Base-by-base conservation (phyloP, 768 basidiomycete species). In the Filobasidium wieringae region DNA sequence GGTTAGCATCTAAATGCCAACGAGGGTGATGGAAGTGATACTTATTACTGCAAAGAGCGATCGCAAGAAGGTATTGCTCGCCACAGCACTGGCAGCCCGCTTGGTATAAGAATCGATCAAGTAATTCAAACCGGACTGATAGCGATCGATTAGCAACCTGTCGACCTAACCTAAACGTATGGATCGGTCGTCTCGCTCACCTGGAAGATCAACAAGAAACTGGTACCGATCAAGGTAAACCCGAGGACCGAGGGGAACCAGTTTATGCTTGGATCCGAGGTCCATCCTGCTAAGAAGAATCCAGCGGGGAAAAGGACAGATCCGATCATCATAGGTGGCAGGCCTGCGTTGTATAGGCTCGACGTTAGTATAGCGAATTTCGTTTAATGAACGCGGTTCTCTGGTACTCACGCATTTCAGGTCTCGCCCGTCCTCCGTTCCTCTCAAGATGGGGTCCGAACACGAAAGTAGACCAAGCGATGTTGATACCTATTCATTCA, bases 241-340 rank as follows among this genome's bases (percentile, higher is more conserved):
- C 69, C 72, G n/a, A 69, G 19, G n/a, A 72, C 51, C 30, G 57
- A 55, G 22, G 68, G 67, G 58, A 67, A 64, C 68, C 68, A 65
- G 51, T 61, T 39, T 14, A 72, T 68, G 27, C 33, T 36, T 6
- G 64, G 66, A 1, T 62, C 34, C 1, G 59, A 52, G 8, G 67
- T 68, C 71, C 71, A 74, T 7, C 71, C 71, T 14, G 71, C 61
- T 26, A 72, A 36, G 59, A 68, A 73, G 61, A 64, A 67, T 1
- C 64, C 74, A 40, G 70, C 61, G 0, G 73, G 73, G 58, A 75
- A 74, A 12, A 60, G 24, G 31, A 73, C 51, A 12, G 66, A 59
- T 7, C 74, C 74, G 9, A 74, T 33, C 70, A 73, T 70, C 74
- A 75, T 75, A 0, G 73, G 71, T 0, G 67, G 69, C 6, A 75